Evolutionary conservation across 805 yeast genomes (phyloP).

Genomic region (Teunomyces kruisii): DNA sequence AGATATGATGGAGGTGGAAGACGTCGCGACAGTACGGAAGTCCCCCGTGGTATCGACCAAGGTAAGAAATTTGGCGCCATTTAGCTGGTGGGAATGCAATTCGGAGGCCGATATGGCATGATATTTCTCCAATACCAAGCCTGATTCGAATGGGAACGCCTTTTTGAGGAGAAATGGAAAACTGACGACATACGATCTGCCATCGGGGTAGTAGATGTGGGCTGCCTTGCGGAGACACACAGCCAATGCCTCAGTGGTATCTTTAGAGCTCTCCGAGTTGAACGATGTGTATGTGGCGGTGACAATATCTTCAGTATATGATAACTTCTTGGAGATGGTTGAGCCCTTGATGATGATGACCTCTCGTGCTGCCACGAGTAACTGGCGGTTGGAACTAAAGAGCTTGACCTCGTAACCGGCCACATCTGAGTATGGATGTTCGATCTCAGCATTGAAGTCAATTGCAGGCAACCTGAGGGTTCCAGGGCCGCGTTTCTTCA

Average conservation of each 20-base stretch:
- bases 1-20: constrained; percentile 65
- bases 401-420: constrained; percentile 16
- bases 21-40: constrained; percentile 67
- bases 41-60: constrained; percentile 74
- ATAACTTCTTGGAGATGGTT: constrained; percentile 46
- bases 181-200: constrained; percentile 57
- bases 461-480: constrained; percentile 30
- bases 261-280: constrained; percentile 14
- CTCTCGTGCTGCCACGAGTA: constrained; percentile 34
- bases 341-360: constrained; percentile 54
- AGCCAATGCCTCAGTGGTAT: constrained; percentile 44
- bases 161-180: constrained; percentile 66
- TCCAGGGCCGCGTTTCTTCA: constrained; percentile 5
- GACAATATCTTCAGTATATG: constrained; percentile 51
- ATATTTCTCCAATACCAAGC: constrained; percentile 62
- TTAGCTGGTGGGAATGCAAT: constrained; percentile 18
- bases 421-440: constrained; percentile 18
- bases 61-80: constrained; percentile 53
- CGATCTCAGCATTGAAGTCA: constrained; percentile 27
- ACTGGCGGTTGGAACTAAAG: constrained; percentile 29
- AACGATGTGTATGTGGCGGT: constrained; percentile 65
- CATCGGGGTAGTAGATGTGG: constrained; percentile 59
- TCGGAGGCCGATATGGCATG: constrained; percentile 8
- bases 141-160: constrained; percentile 67
- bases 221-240: constrained; percentile 63